A percentile compares a stretch with the other conserved stretches of the same genome.
phyloP scores from a whole-genome alignment of 2,329 filamentous ascomycete genomes.

The Macroventuria anomochaeta region DNA sequence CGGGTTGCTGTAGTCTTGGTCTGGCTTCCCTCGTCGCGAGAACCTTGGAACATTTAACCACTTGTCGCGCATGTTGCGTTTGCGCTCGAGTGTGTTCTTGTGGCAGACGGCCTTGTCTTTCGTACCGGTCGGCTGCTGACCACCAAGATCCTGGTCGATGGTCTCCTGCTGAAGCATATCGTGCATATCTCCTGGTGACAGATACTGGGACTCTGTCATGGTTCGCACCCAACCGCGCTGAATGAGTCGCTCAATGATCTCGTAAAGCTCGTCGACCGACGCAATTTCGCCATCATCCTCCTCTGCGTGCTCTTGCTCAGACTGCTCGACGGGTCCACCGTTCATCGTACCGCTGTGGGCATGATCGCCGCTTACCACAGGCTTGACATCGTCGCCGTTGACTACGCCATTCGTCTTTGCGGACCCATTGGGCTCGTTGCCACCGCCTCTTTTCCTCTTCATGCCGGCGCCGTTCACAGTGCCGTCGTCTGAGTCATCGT shows the following conservation, averaged over 20 bases:
- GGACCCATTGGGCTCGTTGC: constrained; percentile 29
- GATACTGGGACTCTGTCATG: constrained; percentile 58
- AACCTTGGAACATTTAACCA: constrained; percentile 42
- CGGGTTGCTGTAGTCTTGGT: constrained; percentile 26
- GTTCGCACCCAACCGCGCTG: constrained; percentile 72
- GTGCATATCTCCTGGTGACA: constrained; percentile 63
- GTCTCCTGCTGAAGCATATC: constrained; percentile 69
- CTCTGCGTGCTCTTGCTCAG: constrained; percentile 12
- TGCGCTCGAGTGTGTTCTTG: constrained; percentile 63
- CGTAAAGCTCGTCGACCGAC: constrained; percentile 51
- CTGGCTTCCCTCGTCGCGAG: constrained; percentile 29
- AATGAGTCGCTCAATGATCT: constrained; percentile 59
- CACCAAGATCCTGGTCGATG: constrained; percentile 59
- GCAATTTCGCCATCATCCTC: constrained; percentile 43
- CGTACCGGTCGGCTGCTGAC: constrained; percentile 62
- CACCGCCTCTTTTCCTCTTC: constrained; percentile 35
- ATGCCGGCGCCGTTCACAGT: constrained; percentile 29
- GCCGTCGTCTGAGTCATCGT: constrained; percentile 44
- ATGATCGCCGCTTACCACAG: constrained; percentile 18
- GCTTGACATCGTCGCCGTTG: constrained; percentile 11
- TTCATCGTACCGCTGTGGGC: constrained; percentile 23
- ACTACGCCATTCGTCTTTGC: constrained; percentile 19
- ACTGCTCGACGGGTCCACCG: constrained; percentile 10
- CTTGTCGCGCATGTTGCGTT: constrained; percentile 57
- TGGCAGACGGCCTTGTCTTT: constrained; percentile 72